Conservation (phyloP, 179 eudicot species). For the Beta lomatogona region DNA sequence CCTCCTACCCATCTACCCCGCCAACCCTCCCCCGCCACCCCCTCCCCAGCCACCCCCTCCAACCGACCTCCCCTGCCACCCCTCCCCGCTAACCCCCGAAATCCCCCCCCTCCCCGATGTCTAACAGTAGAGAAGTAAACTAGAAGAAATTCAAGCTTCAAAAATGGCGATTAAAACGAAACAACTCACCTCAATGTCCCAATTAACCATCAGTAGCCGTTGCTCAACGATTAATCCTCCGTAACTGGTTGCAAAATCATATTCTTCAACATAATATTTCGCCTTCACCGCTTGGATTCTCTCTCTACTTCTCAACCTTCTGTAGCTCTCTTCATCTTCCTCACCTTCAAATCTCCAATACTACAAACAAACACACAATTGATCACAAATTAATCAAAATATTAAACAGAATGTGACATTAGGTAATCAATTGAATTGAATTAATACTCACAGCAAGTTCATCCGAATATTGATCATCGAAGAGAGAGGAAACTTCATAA, state of each 20-base stretch:
- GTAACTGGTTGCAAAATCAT: conserved; percentile 53
- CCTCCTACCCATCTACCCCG: too few relatives aligned
- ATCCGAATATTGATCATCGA: conserved; percentile 34
- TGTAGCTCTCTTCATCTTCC: conserved; percentile 76
- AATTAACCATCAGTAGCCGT: conserved; percentile 82
- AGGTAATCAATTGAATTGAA: neutral
- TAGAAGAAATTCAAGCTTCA: conserved; percentile 15
- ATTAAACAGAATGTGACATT: neutral
- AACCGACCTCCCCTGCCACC: too few relatives aligned
- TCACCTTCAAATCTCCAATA: conserved; percentile 57
- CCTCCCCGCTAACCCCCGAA: too few relatives aligned
- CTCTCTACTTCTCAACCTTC: conserved; percentile 68
- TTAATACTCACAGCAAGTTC: conserved; percentile 23
- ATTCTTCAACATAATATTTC: conserved; percentile 67
- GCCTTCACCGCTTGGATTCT: conserved; percentile 55
- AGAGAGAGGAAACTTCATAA: conserved; percentile 17
- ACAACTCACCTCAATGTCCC: conserved; percentile 80
- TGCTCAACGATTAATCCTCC: conserved; percentile 76
- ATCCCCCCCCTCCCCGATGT: too few relatives aligned
- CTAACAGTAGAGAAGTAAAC: neutral
- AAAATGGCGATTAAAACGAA: neutral
- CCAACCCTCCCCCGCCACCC: too few relatives aligned
- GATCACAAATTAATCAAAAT: neutral
- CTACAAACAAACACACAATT: conserved; percentile 26
- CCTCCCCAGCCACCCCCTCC: too few relatives aligned